Percentiles rank a stretch among this genome's conserved stretches.
Conservation (phyloP, 768 basidiomycete genomes). For the Suillus bovinus region DNA sequence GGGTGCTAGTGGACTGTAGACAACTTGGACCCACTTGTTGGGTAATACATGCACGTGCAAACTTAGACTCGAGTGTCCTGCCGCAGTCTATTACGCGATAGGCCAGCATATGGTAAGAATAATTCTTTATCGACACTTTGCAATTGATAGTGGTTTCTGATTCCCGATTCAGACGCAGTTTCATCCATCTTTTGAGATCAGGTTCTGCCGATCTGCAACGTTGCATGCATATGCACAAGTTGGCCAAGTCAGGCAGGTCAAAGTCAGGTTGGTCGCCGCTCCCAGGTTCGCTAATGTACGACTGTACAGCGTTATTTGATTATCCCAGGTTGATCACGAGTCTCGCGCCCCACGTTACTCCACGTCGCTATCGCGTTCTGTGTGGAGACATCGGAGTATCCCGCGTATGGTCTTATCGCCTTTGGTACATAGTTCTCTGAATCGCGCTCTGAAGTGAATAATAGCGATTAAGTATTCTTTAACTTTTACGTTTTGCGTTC, state of each 20-base stretch:
- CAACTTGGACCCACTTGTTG: background rate
- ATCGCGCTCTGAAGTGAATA: background rate
- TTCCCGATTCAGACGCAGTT: background rate
- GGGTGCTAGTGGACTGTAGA: too few relatives aligned
- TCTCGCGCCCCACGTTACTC: too few relatives aligned
- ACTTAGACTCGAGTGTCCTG: background rate
- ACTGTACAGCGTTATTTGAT: too few relatives aligned
- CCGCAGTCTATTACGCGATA: background rate
- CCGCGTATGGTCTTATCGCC: background rate
- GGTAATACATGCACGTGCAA: background rate
- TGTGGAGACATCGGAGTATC: background rate
- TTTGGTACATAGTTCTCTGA: background rate
- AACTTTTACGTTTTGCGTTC: constrained; percentile 8
- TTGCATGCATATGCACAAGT: too few relatives aligned
- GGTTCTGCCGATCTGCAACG: constrained; percentile 3
- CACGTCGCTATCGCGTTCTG: too few relatives aligned
- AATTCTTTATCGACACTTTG: background rate
- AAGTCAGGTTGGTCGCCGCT: too few relatives aligned
- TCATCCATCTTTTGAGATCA: constrained; percentile 1
- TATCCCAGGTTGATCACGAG: too few relatives aligned
- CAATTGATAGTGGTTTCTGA: background rate
- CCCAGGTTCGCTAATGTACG: too few relatives aligned
- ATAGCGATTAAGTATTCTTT: constrained; percentile 6
- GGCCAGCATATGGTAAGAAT: background rate
- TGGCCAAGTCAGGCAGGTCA: too few relatives aligned